phyloP scores from a whole-genome alignment of 345 rosid genomes.

The Salix dunnii region DNA sequence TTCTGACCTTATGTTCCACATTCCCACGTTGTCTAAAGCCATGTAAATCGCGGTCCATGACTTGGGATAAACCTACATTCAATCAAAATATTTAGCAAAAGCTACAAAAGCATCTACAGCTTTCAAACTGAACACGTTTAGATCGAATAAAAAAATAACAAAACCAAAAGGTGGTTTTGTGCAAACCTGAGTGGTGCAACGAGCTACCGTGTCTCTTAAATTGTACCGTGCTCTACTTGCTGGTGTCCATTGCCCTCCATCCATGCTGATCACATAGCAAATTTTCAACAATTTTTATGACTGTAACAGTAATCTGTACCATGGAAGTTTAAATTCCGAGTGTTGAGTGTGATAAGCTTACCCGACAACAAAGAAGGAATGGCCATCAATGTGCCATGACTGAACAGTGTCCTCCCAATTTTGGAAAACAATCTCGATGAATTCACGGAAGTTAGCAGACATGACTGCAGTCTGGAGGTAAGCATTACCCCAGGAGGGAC shows the following conservation, averaged over 20 bases:
- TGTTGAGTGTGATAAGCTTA: constrained; percentile 25
- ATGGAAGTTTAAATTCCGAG: neutral
- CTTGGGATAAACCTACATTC: constrained; percentile 54
- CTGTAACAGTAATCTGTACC: neutral
- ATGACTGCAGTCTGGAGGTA: constrained; percentile 84
- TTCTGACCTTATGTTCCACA: constrained; percentile 73
- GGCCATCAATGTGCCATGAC: constrained; percentile 89
- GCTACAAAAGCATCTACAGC: neutral
- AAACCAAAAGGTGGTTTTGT: neutral
- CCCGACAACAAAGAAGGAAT: constrained; percentile 88
- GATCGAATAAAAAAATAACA: no score
- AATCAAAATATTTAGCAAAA: neutral
- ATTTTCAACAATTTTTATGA: neutral
- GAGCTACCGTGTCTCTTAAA: constrained; percentile 55
- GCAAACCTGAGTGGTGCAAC: constrained; percentile 63
- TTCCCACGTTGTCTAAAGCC: constrained; percentile 68
- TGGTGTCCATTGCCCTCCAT: constrained; percentile 68
- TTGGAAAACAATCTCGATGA: constrained; percentile 68
- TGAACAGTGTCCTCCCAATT: constrained; percentile 68
- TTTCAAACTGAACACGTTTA: no score
- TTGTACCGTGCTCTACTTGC: constrained; percentile 54
- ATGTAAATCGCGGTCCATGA: constrained; percentile 70
- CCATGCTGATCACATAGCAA: constrained; percentile 44
- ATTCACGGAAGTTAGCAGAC: constrained; percentile 64
- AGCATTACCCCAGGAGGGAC: constrained; percentile 56